These are phyloP conservation scores for Emmonsiellopsis sp. DNA, from an alignment of 2,329 filamentous ascomycete species.

Conservation along the genomic window DNA sequence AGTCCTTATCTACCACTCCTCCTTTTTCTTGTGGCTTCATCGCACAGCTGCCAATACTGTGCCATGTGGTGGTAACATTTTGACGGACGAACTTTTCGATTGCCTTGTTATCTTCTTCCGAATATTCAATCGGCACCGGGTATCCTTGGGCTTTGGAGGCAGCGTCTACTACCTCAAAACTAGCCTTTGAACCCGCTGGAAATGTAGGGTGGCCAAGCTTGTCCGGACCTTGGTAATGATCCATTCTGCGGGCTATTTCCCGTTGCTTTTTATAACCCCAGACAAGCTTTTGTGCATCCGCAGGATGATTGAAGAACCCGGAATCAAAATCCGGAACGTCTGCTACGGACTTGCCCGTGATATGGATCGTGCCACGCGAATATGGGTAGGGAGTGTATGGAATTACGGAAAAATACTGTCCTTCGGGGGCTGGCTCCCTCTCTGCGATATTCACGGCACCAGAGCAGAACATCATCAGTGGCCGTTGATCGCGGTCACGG, in stretches of 20 bases:
- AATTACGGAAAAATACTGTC: slow-evolving; percentile 45
- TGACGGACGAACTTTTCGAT: slow-evolving; percentile 37
- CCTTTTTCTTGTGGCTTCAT: slow-evolving; percentile 23
- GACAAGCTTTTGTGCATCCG: slow-evolving; percentile 50
- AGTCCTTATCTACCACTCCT: slow-evolving; percentile 10
- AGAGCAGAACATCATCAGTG: slow-evolving; percentile 8
- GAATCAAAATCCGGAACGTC: slow-evolving; percentile 46
- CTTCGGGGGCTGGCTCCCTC: slow-evolving; percentile 23
- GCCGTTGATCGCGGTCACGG: slow-evolving; percentile 1
- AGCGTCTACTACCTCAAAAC: slow-evolving; percentile 13
- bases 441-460: slow-evolving; percentile 16
- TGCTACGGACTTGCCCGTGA: slow-evolving; percentile 32
- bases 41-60: slow-evolving; percentile 36
- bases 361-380: slow-evolving; percentile 53
- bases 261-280: slow-evolving; percentile 59
- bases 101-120: slow-evolving; percentile 38
- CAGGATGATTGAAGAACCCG: slow-evolving; percentile 46
- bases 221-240: slow-evolving; percentile 39
- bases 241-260: slow-evolving; percentile 49
- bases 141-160: slow-evolving; percentile 15
- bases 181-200: slow-evolving; percentile 37
- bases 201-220: slow-evolving; percentile 28
- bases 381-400: slow-evolving; percentile 52
- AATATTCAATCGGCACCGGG: slow-evolving; percentile 37
- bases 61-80: slow-evolving; percentile 34